phyloP scores from a whole-genome alignment of 129 eudicot genomes.

The Chrysanthemum makinoi region DNA sequence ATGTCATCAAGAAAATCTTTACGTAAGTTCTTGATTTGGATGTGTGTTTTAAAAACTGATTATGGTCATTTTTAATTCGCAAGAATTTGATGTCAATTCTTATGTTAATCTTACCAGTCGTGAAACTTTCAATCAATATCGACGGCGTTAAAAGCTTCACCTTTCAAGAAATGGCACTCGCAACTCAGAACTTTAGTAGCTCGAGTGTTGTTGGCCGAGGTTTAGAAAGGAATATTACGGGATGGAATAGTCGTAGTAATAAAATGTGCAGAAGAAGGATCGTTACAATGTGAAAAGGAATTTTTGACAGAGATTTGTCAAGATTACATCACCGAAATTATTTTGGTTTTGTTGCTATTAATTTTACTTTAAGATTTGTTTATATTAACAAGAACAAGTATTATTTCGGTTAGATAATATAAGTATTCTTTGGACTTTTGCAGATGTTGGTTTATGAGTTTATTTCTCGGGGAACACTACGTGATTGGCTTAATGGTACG shows the following conservation, averaged over 20 bases:
- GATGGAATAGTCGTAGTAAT: conserved; percentile 38
- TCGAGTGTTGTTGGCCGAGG: conserved; percentile 56
- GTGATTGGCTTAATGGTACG: conserved; percentile 71
- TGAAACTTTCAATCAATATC: conserved; percentile 15
- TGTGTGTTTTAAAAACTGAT: too few species aligned
- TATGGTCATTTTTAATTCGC: too few species aligned
- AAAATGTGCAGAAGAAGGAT: too few species aligned
- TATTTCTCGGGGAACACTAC: conserved; percentile 77
- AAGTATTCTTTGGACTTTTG: conserved; percentile 9
- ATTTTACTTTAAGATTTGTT: too few species aligned
- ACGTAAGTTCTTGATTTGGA: too few species aligned
- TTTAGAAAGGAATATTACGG: conserved; percentile 51
- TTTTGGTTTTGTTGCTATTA: too few species aligned
- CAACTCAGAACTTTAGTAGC: too few species aligned
- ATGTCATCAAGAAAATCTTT: neutral
- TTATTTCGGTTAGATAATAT: neutral
- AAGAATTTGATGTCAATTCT: neutral
- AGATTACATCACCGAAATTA: too few species aligned
- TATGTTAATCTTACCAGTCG: conserved; percentile 41
- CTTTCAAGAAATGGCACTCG: too few species aligned
- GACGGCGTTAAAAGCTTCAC: too few species aligned
- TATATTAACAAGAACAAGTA: neutral
- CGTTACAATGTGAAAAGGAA: conserved; percentile 67
- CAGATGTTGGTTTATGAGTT: conserved; percentile 94
- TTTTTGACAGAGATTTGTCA: conserved; percentile 63